Conservation (phyloP, 2,329 filamentous ascomycete species). For the Colletotrichum orchidophilum region DNA sequence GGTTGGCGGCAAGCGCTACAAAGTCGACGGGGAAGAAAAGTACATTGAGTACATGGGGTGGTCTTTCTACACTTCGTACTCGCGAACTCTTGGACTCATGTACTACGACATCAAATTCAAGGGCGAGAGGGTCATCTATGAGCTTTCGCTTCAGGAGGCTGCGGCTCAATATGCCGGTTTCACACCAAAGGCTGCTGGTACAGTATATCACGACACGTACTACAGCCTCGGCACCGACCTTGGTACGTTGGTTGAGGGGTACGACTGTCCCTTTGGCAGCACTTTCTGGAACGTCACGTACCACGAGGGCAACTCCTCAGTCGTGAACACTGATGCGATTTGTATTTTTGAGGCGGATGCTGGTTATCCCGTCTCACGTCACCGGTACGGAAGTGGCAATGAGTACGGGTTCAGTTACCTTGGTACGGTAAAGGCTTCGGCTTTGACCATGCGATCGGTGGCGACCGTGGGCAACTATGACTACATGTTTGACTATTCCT, state of each 20-base stretch:
- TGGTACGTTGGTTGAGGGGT: conserved; percentile 51
- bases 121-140: conserved; percentile 60
- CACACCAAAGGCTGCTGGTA: conserved; percentile 53
- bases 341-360: conserved; percentile 51
- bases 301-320: conserved; percentile 42
- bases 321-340: conserved; percentile 44
- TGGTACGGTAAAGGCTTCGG: conserved; percentile 44
- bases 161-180: conserved; percentile 61
- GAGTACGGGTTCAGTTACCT: conserved; percentile 43
- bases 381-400: conserved; percentile 39
- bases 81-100: conserved; percentile 53
- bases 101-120: conserved; percentile 61
- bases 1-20: conserved; percentile 51
- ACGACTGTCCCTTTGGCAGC: conserved; percentile 51
- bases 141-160: conserved; percentile 62
- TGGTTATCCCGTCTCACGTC: conserved; percentile 48
- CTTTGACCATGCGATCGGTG: conserved; percentile 37
- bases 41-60: conserved; percentile 64
- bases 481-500: conserved; percentile 49
- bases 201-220: conserved; percentile 53
- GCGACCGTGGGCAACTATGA: conserved; percentile 54
- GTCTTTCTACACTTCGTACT: conserved; percentile 59
- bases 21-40: conserved; percentile 52
- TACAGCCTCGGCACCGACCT: conserved; percentile 47
- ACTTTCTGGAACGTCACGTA: conserved; percentile 47